These are phyloP conservation scores for Citrus trifoliata DNA, from an alignment of 345 rosid genomes.

Conservation along the genomic window DNA sequence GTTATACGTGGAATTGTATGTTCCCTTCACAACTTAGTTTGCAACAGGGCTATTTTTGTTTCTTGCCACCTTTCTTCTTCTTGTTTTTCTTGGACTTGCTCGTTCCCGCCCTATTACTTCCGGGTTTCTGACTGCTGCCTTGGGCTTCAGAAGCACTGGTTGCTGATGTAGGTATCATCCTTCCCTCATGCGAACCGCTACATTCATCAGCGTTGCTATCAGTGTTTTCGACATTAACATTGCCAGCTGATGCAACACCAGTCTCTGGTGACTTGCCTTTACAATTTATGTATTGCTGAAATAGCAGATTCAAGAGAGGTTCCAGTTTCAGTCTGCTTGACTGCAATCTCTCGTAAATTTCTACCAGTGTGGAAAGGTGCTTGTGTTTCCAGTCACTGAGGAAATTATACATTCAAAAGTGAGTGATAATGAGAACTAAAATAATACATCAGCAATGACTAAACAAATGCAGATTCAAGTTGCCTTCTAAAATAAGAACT, in stretches of 20 bases:
- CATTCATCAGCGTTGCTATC: slow-evolving; percentile 5
- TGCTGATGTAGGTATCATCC: not conserved
- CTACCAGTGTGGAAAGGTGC: slow-evolving; percentile 7
- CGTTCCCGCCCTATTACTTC: not conserved
- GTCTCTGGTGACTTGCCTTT: not conserved
- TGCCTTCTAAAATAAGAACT: too few species aligned
- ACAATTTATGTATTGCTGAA: not conserved
- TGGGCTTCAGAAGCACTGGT: not conserved
- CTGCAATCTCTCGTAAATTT: slow-evolving; percentile 16
- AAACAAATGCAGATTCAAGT: not conserved
- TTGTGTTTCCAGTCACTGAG: slow-evolving; percentile 15
- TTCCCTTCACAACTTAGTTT: not conserved
- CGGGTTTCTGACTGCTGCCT: not conserved
- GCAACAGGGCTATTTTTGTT: not conserved
- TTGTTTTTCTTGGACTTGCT: slow-evolving; percentile 7
- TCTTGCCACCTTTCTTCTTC: not conserved
- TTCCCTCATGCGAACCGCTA: not conserved
- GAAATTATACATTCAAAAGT: too few species aligned
- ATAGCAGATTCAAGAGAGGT: slow-evolving; percentile 8
- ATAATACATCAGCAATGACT: too few species aligned
- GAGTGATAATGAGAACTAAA: too few species aligned
- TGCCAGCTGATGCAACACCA: not conserved
- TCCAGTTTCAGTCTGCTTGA: slow-evolving; percentile 15
- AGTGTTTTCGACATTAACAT: not conserved
- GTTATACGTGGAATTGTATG: not conserved